Percentiles rank a stretch among this genome's conserved stretches.
phyloP scores from a whole-genome alignment of 257 asterid species.

The Handroanthus guayacan region DNA sequence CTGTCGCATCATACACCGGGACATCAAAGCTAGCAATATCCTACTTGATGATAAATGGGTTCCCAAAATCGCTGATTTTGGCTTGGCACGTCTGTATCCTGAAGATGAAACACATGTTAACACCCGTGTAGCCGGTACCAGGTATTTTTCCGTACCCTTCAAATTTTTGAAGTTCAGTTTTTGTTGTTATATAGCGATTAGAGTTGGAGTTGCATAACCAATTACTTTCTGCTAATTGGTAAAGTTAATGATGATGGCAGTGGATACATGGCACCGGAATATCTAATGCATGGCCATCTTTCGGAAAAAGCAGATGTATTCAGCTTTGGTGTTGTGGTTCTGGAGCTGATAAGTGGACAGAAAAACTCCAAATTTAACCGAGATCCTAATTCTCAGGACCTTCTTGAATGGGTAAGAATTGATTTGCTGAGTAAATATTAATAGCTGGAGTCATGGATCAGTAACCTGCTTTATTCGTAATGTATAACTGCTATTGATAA shows the following conservation, averaged over 20 bases:
- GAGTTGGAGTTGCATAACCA: conserved; percentile 6
- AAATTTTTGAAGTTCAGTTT: background rate
- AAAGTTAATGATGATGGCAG: conserved; percentile 40
- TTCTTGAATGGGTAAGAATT: conserved; percentile 79
- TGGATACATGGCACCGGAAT: conserved; percentile 95
- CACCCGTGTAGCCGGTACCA: conserved; percentile 91
- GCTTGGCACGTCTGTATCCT: conserved; percentile 76
- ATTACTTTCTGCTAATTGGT: conserved; percentile 12
- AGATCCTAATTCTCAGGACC: conserved; percentile 63
- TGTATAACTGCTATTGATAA: background rate
- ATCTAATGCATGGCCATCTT: conserved; percentile 74
- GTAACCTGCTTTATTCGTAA: background rate
- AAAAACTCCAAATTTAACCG: conserved; percentile 68
- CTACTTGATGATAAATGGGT: conserved; percentile 80
- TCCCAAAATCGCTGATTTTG: conserved; percentile 88
- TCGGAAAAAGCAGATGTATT: conserved; percentile 82
- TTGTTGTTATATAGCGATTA: background rate
- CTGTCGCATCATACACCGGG: conserved; percentile 78
- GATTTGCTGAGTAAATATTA: background rate
- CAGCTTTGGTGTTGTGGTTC: conserved; percentile 83
- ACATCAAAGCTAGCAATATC: conserved; percentile 86
- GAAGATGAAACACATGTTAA: conserved; percentile 77
- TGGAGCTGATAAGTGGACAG: conserved; percentile 83
- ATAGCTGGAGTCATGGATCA: background rate
- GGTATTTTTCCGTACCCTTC: conserved; percentile 47